Conservation (phyloP, 768 basidiomycete species). For the Asterophora lycoperdoides region DNA sequence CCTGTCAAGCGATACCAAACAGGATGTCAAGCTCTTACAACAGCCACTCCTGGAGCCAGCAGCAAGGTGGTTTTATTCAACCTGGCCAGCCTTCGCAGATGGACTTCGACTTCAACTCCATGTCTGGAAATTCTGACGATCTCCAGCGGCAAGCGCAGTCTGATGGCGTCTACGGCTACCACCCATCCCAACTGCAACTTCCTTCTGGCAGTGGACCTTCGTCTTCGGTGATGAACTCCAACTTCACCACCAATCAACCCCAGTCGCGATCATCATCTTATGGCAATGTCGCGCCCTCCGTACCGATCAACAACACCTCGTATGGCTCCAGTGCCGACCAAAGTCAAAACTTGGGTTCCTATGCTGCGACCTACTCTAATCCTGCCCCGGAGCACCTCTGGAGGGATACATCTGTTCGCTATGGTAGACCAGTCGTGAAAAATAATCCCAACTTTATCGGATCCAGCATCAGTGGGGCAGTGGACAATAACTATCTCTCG, state of each 20-base stretch:
- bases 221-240: conserved; percentile 7
- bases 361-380: conserved; percentile 7
- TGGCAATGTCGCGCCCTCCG: conserved; percentile 1
- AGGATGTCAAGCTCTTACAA: conserved; percentile 13
- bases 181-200: conserved; percentile 11
- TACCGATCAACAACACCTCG: conserved; percentile 1
- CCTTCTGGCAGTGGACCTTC: conserved; percentile 6
- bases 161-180: conserved; percentile 10
- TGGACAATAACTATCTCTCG: conserved; percentile 8
- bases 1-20: neutral
- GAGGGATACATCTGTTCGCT: conserved; percentile 14
- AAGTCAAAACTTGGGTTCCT: conserved; percentile 10
- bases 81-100: conserved; percentile 12
- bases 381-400: conserved; percentile 11
- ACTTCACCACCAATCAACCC: conserved; percentile 6
- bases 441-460: conserved; percentile 6
- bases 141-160: conserved; percentile 3
- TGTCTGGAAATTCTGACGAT: conserved; percentile 9
- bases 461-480: conserved; percentile 11
- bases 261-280: conserved; percentile 10
- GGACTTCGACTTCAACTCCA: conserved; percentile 13
- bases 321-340: conserved; percentile 9
- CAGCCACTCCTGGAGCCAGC: conserved; percentile 18
- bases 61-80: conserved; percentile 10
- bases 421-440: conserved; percentile 7